phyloP scores from a whole-genome alignment of 768 basidiomycete species.

The Boletus sp. region DNA sequence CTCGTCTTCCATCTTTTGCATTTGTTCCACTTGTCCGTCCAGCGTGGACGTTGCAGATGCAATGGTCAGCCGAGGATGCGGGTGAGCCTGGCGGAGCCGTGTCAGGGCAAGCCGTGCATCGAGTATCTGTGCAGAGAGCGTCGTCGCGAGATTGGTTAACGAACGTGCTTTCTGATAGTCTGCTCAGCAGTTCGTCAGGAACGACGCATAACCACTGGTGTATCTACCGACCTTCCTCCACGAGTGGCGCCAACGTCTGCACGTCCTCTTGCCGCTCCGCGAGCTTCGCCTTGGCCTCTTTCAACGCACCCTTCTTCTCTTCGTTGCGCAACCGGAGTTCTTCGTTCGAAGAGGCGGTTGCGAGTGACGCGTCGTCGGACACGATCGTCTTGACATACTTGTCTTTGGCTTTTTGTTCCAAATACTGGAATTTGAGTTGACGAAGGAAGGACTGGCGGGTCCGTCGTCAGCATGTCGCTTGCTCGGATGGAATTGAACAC shows the following conservation, averaged over 20 bases:
- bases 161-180: conserved; percentile 60
- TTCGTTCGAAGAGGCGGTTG: conserved; percentile 79
- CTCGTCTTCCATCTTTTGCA: conserved; percentile 73
- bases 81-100: conserved; percentile 77
- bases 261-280: conserved; percentile 64
- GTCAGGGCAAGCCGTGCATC: conserved; percentile 80
- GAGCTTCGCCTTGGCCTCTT: conserved; percentile 60
- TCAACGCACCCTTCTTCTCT: conserved; percentile 68
- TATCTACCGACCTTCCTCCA: conserved; percentile 58
- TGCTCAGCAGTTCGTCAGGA: conserved; percentile 23
- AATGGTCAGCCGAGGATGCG: conserved; percentile 77
- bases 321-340: conserved; percentile 58
- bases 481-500: conserved; percentile 19
- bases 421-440: conserved; percentile 85
- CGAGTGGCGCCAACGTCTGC: conserved; percentile 58
- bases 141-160: conserved; percentile 51
- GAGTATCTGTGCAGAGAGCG: conserved; percentile 73
- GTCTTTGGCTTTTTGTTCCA: conserved; percentile 89
- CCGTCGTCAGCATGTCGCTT: conserved; percentile 1
- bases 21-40: conserved; percentile 71
- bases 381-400: conserved; percentile 86
- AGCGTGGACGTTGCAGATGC: conserved; percentile 71
- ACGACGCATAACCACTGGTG: background rate
- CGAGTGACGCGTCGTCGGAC: conserved; percentile 79
- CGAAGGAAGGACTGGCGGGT: conserved; percentile 61